phyloP scores from a whole-genome alignment of 2,329 filamentous ascomycete species.

The Trichophyton schoenleinii region DNA sequence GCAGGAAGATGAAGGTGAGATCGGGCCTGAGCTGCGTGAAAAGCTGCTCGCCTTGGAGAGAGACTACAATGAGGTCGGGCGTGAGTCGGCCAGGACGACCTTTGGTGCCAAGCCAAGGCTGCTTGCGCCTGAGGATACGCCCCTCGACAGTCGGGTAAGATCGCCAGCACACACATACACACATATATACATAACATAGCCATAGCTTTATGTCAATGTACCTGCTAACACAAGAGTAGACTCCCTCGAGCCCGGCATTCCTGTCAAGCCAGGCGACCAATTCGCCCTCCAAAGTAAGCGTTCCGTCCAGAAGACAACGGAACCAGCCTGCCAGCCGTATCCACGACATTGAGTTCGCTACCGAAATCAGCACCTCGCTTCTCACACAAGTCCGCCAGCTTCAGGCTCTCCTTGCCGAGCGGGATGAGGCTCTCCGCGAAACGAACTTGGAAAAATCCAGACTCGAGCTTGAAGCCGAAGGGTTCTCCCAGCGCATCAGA shows the following conservation, averaged over 20 bases:
- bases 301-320: constrained; percentile 74
- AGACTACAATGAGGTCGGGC: constrained; percentile 88
- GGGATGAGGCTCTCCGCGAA: constrained; percentile 71
- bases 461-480: constrained; percentile 71
- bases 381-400: constrained; percentile 88
- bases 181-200: too few relatives aligned
- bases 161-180: constrained; percentile 11
- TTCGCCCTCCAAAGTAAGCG: constrained; percentile 78
- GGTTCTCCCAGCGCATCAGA: constrained; percentile 65
- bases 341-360: constrained; percentile 96
- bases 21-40: constrained; percentile 68
- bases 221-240: constrained; percentile 32
- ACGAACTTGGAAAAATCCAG: constrained; percentile 62
- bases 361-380: constrained; percentile 89
- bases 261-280: constrained; percentile 74
- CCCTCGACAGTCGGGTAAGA: constrained; percentile 35
- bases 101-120: constrained; percentile 68
- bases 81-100: constrained; percentile 79
- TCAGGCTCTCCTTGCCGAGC: constrained; percentile 71
- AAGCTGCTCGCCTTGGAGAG: constrained; percentile 79
- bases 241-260: constrained; percentile 58
- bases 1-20: constrained; percentile 60
- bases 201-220: constrained; percentile 4
- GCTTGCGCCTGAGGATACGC: constrained; percentile 53
- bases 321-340: constrained; percentile 82